Conservation (phyloP, 1,139 yeast species). For the Pichia sp. region DNA sequence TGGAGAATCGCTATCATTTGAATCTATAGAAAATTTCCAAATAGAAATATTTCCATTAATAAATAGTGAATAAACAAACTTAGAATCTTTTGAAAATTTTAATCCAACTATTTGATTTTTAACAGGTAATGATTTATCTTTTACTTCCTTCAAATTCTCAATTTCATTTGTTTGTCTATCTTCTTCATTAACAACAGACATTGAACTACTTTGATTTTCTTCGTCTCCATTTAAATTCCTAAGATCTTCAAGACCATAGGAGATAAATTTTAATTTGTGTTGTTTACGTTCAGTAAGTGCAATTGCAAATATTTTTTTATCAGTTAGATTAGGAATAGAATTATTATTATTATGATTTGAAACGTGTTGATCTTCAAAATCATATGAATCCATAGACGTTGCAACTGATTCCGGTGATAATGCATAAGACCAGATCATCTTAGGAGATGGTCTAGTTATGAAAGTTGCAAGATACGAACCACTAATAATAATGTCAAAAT, state of each 20-base stretch:
- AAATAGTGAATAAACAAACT: conserved; percentile 36
- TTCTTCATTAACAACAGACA: conserved; percentile 25
- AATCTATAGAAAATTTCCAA: conserved; percentile 31
- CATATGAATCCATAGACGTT: conserved; percentile 25
- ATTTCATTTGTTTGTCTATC: conserved; percentile 22
- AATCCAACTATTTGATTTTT: conserved; percentile 33
- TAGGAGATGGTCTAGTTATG: conserved; percentile 75
- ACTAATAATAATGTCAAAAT: conserved; percentile 58
- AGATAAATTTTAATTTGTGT: conserved; percentile 37
- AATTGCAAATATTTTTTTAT: conserved; percentile 30
- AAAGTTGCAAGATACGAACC: conserved; percentile 71
- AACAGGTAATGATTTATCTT: conserved; percentile 27
- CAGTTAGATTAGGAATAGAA: conserved; percentile 8
- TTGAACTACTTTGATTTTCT: conserved; percentile 24
- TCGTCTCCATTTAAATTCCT: conserved; percentile 21
- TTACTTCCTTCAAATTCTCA: conserved; percentile 23
- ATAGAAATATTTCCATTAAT: conserved; percentile 35
- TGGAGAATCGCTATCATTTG: conserved; percentile 16
- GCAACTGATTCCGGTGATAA: conserved; percentile 56
- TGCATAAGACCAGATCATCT: conserved; percentile 66
- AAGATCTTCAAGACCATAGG: conserved; percentile 22
- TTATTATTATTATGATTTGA: neutral
- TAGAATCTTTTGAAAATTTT: conserved; percentile 33
- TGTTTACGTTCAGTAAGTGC: conserved; percentile 45
- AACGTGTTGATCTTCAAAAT: conserved; percentile 5